Evolutionary conservation across 768 basidiomycete species (phyloP).

Genomic region (Ramaria sp.): DNA sequence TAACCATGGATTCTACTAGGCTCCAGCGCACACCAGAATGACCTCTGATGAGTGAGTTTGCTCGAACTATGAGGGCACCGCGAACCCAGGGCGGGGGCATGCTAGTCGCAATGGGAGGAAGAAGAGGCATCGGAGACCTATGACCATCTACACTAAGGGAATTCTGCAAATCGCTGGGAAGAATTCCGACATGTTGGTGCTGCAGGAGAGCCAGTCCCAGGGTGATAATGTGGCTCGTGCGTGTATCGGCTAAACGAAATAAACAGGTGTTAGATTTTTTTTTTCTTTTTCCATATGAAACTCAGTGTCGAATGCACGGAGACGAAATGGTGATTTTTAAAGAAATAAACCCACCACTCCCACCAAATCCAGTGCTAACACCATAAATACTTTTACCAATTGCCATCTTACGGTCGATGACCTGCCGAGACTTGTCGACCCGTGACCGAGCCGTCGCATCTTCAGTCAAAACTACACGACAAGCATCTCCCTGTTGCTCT

Average conservation of each 20-base stretch:
- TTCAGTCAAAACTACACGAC: conserved; percentile 34
- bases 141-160: conserved; percentile 29
- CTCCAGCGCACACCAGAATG: conserved; percentile 81
- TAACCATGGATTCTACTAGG: conserved; percentile 68
- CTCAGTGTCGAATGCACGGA: conserved; percentile 13
- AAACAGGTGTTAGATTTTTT: not conserved
- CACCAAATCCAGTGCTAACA: conserved; percentile 80
- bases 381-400: conserved; percentile 69
- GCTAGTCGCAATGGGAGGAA: conserved; percentile 55
- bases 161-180: conserved; percentile 35
- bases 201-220: conserved; percentile 80
- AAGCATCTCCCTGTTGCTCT: not conserved
- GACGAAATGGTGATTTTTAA: too few relatives aligned
- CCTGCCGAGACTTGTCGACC: conserved; percentile 50
- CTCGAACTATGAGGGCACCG: conserved; percentile 76
- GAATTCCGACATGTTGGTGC: conserved; percentile 68
- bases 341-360: conserved; percentile 39
- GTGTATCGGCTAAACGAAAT: conserved; percentile 52
- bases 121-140: conserved; percentile 40
- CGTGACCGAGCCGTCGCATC: conserved; percentile 36
- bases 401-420: conserved; percentile 57
- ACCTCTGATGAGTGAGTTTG: conserved; percentile 82
- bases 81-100: conserved; percentile 89
- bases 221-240: conserved; percentile 60
- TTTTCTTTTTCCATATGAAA: too few relatives aligned